Evolutionary conservation across 1,284 basidiomycete species (phyloP).

Genomic region (Xerocomus alliaceus): DNA sequence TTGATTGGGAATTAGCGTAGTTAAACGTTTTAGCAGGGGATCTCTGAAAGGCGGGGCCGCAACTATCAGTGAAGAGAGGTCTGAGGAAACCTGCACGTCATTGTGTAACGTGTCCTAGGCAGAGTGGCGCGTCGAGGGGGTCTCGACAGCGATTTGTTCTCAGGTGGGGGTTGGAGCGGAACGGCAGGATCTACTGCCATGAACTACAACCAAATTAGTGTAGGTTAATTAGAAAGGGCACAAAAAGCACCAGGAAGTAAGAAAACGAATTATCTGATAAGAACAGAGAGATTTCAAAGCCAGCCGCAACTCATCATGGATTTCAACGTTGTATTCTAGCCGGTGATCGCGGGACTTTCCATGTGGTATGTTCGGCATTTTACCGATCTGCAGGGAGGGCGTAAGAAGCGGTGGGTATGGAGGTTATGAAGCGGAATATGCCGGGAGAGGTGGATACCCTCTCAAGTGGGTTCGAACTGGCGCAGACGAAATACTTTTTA

Average conservation of each 20-base stretch:
- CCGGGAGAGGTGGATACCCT: slow-evolving; percentile 20
- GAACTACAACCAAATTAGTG: neutral
- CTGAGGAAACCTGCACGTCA: slow-evolving; percentile 2
- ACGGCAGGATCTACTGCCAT: slow-evolving; percentile 10
- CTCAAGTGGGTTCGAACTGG: too few species aligned
- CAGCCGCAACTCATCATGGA: neutral
- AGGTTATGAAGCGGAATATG: slow-evolving; percentile 26
- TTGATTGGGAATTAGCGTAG: slow-evolving; percentile 43
- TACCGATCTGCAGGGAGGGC: slow-evolving; percentile 28
- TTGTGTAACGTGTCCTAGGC: neutral
- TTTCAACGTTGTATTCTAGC: slow-evolving; percentile 4
- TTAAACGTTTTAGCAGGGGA: slow-evolving; percentile 43
- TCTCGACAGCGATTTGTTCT: neutral
- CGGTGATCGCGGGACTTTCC: slow-evolving; percentile 42
- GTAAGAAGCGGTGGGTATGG: slow-evolving; percentile 22
- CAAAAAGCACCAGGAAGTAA: neutral
- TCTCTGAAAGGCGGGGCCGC: slow-evolving; percentile 32
- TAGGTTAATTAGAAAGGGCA: neutral
- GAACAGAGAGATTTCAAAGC: slow-evolving; percentile 10
- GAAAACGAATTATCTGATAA: slow-evolving; percentile 23
- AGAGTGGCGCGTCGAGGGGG: slow-evolving; percentile 2
- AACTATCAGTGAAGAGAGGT: neutral
- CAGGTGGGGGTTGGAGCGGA: neutral
- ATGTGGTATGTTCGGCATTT: slow-evolving; percentile 14
- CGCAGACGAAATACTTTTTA: neutral